phyloP scores from a whole-genome alignment of 805 yeast genomes.

The Candida patagonica region DNA sequence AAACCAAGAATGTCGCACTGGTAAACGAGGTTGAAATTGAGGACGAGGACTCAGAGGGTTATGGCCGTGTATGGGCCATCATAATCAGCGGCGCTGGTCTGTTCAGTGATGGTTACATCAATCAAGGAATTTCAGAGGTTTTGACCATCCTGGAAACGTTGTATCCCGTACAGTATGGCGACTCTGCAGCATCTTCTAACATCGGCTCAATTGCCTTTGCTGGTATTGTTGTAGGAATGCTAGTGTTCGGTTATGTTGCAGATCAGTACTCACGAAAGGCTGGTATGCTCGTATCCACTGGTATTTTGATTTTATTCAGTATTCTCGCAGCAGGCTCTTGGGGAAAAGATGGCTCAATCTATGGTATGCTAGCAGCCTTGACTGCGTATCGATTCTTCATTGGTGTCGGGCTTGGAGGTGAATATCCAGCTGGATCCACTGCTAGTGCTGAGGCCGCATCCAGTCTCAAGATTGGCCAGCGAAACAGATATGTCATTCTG shows the following conservation, averaged over 20 bases:
- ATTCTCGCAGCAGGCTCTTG: constrained; percentile 75
- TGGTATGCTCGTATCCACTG: constrained; percentile 74
- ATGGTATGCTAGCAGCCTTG: constrained; percentile 72
- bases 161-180: constrained; percentile 52
- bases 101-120: constrained; percentile 86
- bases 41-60: not conserved
- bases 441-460: constrained; percentile 87
- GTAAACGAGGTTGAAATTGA: constrained; percentile 1
- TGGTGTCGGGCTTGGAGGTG: constrained; percentile 89
- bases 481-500: constrained; percentile 82
- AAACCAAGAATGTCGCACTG: constrained; percentile 1
- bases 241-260: constrained; percentile 67
- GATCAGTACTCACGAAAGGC: constrained; percentile 71
- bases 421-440: constrained; percentile 89
- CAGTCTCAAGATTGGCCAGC: constrained; percentile 63
- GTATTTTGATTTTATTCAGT: constrained; percentile 67
- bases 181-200: constrained; percentile 63
- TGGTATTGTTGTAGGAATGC: constrained; percentile 83
- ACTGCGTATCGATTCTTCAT: constrained; percentile 77
- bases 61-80: constrained; percentile 43
- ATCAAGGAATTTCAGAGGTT: constrained; percentile 70
- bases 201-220: constrained; percentile 82
- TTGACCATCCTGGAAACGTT: constrained; percentile 56
- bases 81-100: constrained; percentile 84
- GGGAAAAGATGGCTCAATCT: constrained; percentile 59